Evolutionary conservation across 441 rosid genomes (phyloP).

Genomic region (Adansonia grandidieri): DNA sequence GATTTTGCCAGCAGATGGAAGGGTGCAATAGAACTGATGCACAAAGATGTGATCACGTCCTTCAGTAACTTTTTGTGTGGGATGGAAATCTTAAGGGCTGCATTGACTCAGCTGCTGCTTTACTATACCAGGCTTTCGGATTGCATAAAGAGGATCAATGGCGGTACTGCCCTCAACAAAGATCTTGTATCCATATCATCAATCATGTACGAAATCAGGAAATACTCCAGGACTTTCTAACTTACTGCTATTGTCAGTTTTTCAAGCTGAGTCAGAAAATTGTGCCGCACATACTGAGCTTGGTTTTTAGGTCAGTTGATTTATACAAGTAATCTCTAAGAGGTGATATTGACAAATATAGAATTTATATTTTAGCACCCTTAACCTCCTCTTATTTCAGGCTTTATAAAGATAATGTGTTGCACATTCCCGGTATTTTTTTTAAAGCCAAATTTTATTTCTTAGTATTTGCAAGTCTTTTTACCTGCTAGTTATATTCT

Average conservation of each 20-base stretch:
- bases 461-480: neutral
- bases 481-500: neutral
- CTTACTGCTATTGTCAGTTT: neutral
- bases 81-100: constrained; percentile 92
- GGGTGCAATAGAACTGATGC: constrained; percentile 93
- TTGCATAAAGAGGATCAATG: constrained; percentile 74
- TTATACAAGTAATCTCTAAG: no score
- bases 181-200: constrained; percentile 93
- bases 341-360: no score
- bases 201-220: constrained; percentile 96
- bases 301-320: no score
- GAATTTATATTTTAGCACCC: no score
- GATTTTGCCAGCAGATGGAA: constrained; percentile 90
- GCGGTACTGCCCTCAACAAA: constrained; percentile 83
- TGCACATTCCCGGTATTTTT: neutral
- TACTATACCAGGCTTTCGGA: constrained; percentile 95
- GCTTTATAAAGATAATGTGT: neutral
- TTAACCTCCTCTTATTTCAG: no score
- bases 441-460: neutral
- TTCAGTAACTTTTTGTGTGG: constrained; percentile 97
- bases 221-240: constrained; percentile 90
- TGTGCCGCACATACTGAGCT: no score
- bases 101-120: constrained; percentile 86
- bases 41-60: constrained; percentile 96
- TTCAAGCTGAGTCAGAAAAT: neutral